Base-by-base conservation (phyloP, 305 asterid species). In the Solanum aculeatissimum region DNA sequence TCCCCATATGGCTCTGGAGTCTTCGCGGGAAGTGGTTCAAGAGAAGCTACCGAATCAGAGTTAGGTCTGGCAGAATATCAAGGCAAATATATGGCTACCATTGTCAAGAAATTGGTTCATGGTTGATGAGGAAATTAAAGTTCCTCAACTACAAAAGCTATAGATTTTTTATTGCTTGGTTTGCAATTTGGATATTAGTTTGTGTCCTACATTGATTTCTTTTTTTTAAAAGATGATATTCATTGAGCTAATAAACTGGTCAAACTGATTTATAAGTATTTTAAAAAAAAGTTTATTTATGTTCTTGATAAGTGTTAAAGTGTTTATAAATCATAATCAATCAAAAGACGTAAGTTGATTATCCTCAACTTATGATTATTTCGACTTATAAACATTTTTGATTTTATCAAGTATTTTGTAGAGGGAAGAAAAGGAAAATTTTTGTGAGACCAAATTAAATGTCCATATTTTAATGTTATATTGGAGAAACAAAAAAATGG, bases 1-100 rank as follows among this genome's bases (percentile, higher is more conserved):
- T 87, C 99, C 27, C 97, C 99, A 0, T 94, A 95, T 15, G 99
- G 99, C 13, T 97, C 98, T 6, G 99, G 97, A 55, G 99, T 93
- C 14, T 93, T 90, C 69, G 97, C 98, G 9, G 99, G 97, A 16
- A 95, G 94, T 71, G 99, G 99, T 55, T 91, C 95, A 1, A 89
- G 98, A 58, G 89, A 91, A 84, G 89, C 97, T 6, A 93, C 90
- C 27, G 97, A 94, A 82, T 85, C 90, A 0, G 98, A 95, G 88
- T 88, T 95, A 40, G 92, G 96, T 60, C 89, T 94, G 32, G 99
- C 99, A 1, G 98, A 95, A 91, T 95, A 95, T 88, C 99, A 95
- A 85, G 99, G 99, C 47, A 92, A 90, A 87, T 93, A 95, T 87
- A 95, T 95, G 99, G 99, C 95, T 62, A 89, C 87, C 23, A 84